These are phyloP conservation scores for Xylaria sp. DNA, from an alignment of 2,329 filamentous ascomycete genomes.

Conservation along the genomic window DNA sequence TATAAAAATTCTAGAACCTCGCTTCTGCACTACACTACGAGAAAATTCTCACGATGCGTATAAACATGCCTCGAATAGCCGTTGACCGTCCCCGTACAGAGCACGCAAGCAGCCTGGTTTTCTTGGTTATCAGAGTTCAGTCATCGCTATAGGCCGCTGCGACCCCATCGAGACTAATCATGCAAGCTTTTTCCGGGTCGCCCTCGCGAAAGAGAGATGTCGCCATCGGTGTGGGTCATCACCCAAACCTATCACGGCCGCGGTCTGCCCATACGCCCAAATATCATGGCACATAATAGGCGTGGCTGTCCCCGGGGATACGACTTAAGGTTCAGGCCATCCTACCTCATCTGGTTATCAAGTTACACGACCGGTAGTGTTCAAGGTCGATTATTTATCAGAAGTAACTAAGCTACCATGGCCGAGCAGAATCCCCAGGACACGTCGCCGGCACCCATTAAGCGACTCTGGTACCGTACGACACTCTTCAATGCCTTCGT, in stretches of 20 bases:
- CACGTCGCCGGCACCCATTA: constrained; percentile 14
- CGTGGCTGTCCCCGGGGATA: not conserved
- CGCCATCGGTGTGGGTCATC: constrained; percentile 41
- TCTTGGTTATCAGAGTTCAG: not conserved
- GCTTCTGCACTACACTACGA: constrained; percentile 5
- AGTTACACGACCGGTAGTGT: constrained; percentile 6
- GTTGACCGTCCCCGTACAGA: constrained; percentile 11
- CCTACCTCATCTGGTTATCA: not conserved
- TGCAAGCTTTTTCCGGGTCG: constrained; percentile 10
- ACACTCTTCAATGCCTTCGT: constrained; percentile 66
- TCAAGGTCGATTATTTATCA: not conserved
- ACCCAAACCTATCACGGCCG: constrained; percentile 28
- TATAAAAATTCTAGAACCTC: constrained; percentile 15
- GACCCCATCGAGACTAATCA: constrained; percentile 26
- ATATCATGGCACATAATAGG: constrained; percentile 5
- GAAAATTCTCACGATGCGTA: constrained; percentile 9
- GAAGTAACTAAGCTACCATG: constrained; percentile 26
- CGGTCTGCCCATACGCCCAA: not conserved
- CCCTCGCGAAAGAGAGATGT: constrained; percentile 32
- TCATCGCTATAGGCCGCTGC: constrained; percentile 6
- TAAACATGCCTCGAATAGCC: constrained; percentile 24
- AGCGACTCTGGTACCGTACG: constrained; percentile 59
- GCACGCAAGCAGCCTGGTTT: constrained; percentile 26
- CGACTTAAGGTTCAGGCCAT: no score
- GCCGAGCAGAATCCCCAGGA: constrained; percentile 20